Evolutionary conservation across 2,329 filamentous ascomycete genomes (phyloP).

Genomic region (Ophiostoma angusticollis): DNA sequence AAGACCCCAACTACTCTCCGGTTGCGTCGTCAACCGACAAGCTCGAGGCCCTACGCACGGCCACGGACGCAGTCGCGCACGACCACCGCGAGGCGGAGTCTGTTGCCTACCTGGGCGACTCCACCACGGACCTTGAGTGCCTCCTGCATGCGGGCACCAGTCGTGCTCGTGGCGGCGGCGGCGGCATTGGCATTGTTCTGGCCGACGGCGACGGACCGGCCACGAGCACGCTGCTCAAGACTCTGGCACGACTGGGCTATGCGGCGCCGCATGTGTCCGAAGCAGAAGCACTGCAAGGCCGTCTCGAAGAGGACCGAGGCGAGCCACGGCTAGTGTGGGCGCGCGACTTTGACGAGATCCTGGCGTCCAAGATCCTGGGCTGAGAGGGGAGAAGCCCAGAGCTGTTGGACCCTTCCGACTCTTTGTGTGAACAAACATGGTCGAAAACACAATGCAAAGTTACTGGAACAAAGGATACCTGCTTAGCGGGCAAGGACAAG

Average conservation of each 20-base stretch:
- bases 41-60: constrained; percentile 25
- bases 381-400: neutral
- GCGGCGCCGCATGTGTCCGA: constrained; percentile 25
- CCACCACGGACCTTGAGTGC: constrained; percentile 43
- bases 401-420: no score
- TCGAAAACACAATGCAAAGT: no score
- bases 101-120: constrained; percentile 45
- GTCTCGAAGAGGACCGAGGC: neutral
- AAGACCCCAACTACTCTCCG: constrained; percentile 10
- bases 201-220: constrained; percentile 18
- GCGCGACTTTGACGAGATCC: constrained; percentile 30
- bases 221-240: constrained; percentile 22
- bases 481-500: no score
- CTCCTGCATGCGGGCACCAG: constrained; percentile 23
- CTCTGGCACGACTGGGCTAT: constrained; percentile 26
- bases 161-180: constrained; percentile 12
- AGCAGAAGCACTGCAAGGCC: neutral
- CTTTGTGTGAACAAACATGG: neutral
- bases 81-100: neutral
- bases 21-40: constrained; percentile 34
- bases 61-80: constrained; percentile 14
- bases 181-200: constrained; percentile 32
- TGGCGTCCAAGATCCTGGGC: constrained; percentile 14
- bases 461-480: no score
- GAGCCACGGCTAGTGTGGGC: constrained; percentile 27